Evolutionary conservation across 2,329 filamentous ascomycete species (phyloP).

Genomic region (Aspergillus eucalypticola): DNA sequence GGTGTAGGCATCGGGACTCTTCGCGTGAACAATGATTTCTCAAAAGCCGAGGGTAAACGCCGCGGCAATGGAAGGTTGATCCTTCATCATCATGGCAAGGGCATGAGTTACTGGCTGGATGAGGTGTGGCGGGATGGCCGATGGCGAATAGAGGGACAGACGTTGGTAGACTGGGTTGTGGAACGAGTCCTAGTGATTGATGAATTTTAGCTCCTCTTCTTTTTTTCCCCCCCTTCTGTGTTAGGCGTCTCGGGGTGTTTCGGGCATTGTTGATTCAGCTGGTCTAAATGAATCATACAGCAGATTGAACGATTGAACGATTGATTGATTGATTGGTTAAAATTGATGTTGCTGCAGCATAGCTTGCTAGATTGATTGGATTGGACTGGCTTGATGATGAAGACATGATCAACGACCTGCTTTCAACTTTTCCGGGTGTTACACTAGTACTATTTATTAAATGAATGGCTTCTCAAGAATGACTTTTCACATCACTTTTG

Average conservation of each 20-base stretch:
- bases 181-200: constrained; percentile 39
- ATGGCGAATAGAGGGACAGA: constrained; percentile 46
- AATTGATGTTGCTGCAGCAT: neutral
- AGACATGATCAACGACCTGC: neutral
- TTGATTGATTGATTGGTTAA: neutral
- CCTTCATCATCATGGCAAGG: constrained; percentile 21
- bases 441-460: too few species aligned
- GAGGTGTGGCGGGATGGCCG: constrained; percentile 42
- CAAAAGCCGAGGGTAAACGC: constrained; percentile 3
- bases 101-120: constrained; percentile 37
- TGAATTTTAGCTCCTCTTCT: neutral
- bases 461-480: too few species aligned
- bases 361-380: neutral
- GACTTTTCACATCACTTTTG: too few species aligned
- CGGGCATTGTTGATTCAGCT: too few species aligned
- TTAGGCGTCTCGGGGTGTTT: neutral
- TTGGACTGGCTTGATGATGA: constrained; percentile 11
- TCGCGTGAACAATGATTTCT: constrained; percentile 33
- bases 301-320: neutral
- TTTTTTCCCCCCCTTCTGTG: neutral
- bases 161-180: constrained; percentile 42
- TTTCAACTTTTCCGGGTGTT: neutral
- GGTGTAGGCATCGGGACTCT: constrained; percentile 18
- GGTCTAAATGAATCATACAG: too few species aligned
- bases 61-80: neutral